These are phyloP conservation scores for Corylus heterophylla DNA, from an alignment of 306 rosid genomes.

Conservation along the genomic window DNA sequence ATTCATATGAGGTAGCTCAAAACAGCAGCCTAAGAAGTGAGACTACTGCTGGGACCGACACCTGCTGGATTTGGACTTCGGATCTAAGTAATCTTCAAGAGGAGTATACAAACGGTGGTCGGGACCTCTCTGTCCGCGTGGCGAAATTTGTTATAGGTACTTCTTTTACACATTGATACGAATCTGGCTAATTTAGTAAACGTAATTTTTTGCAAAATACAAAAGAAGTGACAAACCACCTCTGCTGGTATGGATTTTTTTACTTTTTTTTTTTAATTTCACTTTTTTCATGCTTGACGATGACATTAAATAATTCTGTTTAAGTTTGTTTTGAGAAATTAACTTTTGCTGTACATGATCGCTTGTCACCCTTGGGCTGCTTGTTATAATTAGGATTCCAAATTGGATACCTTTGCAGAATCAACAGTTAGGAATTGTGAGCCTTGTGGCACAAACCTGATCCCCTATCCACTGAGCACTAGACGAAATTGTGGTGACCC, in stretches of 20 bases:
- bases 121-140: conserved; percentile 24
- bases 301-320: neutral
- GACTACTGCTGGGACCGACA: too few relatives aligned
- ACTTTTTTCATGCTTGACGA: neutral
- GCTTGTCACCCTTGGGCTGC: neutral
- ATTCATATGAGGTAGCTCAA: too few relatives aligned
- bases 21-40: too few relatives aligned
- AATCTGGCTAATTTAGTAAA: neutral
- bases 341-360: too few relatives aligned
- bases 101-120: too few relatives aligned
- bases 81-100: too few relatives aligned
- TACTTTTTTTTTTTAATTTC: neutral
- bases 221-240: neutral
- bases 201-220: too few relatives aligned
- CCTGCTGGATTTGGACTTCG: too few relatives aligned
- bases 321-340: too few relatives aligned
- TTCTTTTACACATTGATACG: neutral
- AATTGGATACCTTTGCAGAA: conserved; percentile 25
- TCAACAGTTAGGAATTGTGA: conserved; percentile 28
- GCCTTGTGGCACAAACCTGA: conserved; percentile 44
- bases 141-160: conserved; percentile 36
- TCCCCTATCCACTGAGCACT: conserved; percentile 61
- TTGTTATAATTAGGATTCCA: neutral
- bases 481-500: conserved; percentile 45
- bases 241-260: neutral